Base-by-base conservation (phyloP, 805 yeast species). In the Lipomyces sp. region DNA sequence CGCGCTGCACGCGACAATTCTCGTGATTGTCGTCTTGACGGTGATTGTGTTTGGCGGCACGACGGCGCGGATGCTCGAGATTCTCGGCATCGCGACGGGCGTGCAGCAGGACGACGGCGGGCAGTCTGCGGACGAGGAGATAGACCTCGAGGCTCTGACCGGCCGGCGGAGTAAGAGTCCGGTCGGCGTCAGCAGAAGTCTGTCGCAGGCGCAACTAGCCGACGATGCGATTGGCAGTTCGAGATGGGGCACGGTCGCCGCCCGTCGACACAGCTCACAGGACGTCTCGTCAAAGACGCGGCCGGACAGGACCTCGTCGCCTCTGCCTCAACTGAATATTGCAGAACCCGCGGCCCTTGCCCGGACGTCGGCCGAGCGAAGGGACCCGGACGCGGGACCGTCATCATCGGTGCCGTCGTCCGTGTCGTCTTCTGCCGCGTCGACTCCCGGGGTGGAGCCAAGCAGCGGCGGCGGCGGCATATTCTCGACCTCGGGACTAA, bases 11-110 rank as follows among this genome's bases (percentile, higher is more conserved):
- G 99, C 98, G 2, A 93, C 98, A 0, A 96, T 95, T 1, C 72
- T 95, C 39, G 98, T 95, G n/a, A 98, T 91, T 19, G 99, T 93
- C 11, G 98, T 93, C 22, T 73, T 93, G 41, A 93, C 99, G 0
- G 98, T 93, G 26, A 89, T 93, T 49, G 77, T 93, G 29, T 93
- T 93, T 68, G 99, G 99, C 53, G 99, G 99, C 36, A 93, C 98
- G 0, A 93, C 98, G 0, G 97, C 98, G 1, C 86, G 95, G 39
- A 93, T 93, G 99, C 77, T 93, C 51, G 99, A 93, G 67, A 86
- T 91, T 58, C 74, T 93, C 59, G 93, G 95, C 40, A 95, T 93
- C 60, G 84, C 86, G 62, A 85, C 95, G 1, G 98, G 98, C 1
- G 87, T 91, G 57, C 95, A 87, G 51, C 77, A 70, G 49, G 90